Base-by-base conservation (phyloP, 371 early-diverging fungal genomes). In the Zychaea mexicana region DNA sequence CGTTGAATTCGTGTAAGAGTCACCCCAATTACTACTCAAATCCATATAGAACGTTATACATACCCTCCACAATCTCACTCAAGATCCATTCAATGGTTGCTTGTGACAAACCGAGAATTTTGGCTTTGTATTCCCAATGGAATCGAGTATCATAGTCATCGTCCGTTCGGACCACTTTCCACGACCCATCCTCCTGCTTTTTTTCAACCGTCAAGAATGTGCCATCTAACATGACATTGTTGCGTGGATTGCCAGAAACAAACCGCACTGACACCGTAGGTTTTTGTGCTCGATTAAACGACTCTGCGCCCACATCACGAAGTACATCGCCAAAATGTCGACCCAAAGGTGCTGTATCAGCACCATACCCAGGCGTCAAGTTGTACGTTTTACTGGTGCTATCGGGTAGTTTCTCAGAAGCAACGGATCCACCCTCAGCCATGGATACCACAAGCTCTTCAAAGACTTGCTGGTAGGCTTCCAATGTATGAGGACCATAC, bases 401-500 rank as follows among this genome's bases (percentile, higher is more conserved):
- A 31, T 83, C 74, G 3, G 76, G 78, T 39, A 79, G 22, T 17
- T 30, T 27, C 28, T 67, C 69, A 2, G 68, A 64, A n/a, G 58
- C 54, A 6, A 62, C 54, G 13, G 70, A 66, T 24, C 64, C 56
- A 0, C 66, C 77, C 28, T 70, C 56, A 0, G 74, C 74, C 67
- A 87, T 77, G 58, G 85, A 71, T 13, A 24, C 60, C 0, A 83
- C 85, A 12, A 88, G 69, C 17, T 82, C 69, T 10, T 61, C 68
- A 62, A 83, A 88, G 21, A 77, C 72, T 36, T 85, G 63, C 22
- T 85, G 77, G 69, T 88, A 86, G 1, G 78, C 90, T 17, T 73
- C 59, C 19, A 90, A 64, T 9, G 89, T 85, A 65, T 87, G 61
- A 2, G 88, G 89, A 1, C 90, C 90, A 70, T 80, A 90, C 22